Evolutionary conservation across 116 monocot genomes (phyloP), one percentile per base, ranked within the genome.

Genomic region (Dioscorea cayenensis): DNA sequence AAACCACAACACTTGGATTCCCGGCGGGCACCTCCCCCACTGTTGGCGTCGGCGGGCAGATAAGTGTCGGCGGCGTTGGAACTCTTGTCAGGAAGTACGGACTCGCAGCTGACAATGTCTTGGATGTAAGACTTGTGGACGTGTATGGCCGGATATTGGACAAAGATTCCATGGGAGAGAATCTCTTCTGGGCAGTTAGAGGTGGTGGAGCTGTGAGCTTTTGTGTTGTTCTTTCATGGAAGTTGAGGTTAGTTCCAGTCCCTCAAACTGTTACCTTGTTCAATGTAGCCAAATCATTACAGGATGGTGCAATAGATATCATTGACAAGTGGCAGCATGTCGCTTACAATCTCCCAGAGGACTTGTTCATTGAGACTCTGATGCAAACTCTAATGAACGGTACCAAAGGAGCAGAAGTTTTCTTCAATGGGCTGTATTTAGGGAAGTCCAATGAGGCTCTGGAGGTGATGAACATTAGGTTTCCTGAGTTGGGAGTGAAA

Each of bases 401-500:
- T 38, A 38, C 7, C 9, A 38, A 38, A 38, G 38, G 38, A 38
- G 9, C 9, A 0, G 38, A 38, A 9, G 38, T 2, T 38, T 9
- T 2, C 38, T 67, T 67, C 67, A 66, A 36, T 19, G 27, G 32
- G 19, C 49, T 67, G 43, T 67, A 7, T 23, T 21, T 67, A 2
- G 67, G 67, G 38, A 16, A 19, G 7, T 48, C 38, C 37, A 19
- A 7, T 49, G 37, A 4, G n/a, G 48, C 49, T 5, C 48, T 67
- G 2, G 49, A 43, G 48, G 20, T 67, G 67, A 43, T 67, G 48
- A 22, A 48, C 16, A 3, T 0, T 3, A 67, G 18, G n/a, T 67
- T 67, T n/a, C 67, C 43, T 19, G 67, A 67, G 67, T 20, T 67
- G 0, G 67, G 67, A 43, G 22, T 49, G 67, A 18, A n/a, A 13